Percentiles rank a stretch among this genome's conserved stretches.
These are phyloP conservation scores for Panaeolus cyanescens DNA, from an alignment of 768 basidiomycete species.

Conservation along the genomic window DNA sequence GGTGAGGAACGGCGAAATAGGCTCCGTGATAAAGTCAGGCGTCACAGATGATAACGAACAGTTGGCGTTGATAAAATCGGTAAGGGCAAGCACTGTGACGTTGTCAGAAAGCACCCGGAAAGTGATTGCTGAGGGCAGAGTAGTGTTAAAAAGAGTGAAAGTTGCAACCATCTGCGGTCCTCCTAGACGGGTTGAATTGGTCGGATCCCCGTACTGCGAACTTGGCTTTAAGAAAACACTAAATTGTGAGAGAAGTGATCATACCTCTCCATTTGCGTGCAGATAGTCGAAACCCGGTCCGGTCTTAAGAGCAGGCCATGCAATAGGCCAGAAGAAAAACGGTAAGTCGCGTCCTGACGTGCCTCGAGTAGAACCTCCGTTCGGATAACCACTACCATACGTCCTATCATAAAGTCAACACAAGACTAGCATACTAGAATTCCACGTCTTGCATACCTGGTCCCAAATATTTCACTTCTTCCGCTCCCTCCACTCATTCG, in stretches of 20 bases:
- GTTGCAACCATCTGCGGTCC: constrained; percentile 39
- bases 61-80: constrained; percentile 41
- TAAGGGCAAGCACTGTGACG: constrained; percentile 43
- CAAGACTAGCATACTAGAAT: too few relatives aligned
- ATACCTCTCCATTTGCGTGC: constrained; percentile 35
- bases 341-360: constrained; percentile 57
- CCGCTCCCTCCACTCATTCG: constrained; percentile 53
- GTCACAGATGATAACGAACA: constrained; percentile 33
- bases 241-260: background rate
- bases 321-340: constrained; percentile 67
- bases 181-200: constrained; percentile 47
- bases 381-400: constrained; percentile 70
- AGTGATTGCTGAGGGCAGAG: constrained; percentile 32
- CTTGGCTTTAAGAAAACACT: background rate
- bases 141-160: constrained; percentile 37
- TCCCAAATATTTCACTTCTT: constrained; percentile 44
- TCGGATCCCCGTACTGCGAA: constrained; percentile 44
- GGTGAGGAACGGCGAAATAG: constrained; percentile 8
- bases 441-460: constrained; percentile 41
- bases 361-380: constrained; percentile 33
- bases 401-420: constrained; percentile 29
- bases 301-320: constrained; percentile 37
- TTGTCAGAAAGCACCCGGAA: constrained; percentile 53
- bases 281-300: constrained; percentile 25
- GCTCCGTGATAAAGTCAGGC: constrained; percentile 10